Conservation (phyloP, 169 alveolate species). For the Blepharisma undulans region DNA sequence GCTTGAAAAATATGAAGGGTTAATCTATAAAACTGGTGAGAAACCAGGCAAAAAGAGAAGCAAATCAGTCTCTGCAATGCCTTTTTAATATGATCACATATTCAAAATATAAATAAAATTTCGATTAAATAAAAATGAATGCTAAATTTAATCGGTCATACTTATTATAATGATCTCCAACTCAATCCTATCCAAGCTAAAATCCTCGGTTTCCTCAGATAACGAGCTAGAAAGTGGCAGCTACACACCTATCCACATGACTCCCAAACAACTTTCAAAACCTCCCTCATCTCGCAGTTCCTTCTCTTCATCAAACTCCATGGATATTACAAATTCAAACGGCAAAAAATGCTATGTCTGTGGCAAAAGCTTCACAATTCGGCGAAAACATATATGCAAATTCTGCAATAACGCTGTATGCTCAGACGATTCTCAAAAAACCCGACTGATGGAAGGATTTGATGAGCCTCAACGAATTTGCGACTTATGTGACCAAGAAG, state of each 20-base stretch:
- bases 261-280: background rate
- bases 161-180: background rate
- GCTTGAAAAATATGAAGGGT: background rate
- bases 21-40: background rate
- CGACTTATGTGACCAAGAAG: constrained; percentile 29
- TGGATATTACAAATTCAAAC: background rate
- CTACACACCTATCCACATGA: background rate
- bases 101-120: background rate
- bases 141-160: background rate
- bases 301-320: background rate
- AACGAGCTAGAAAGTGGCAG: background rate
- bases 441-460: background rate
- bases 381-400: constrained; percentile 19
- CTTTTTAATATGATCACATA: background rate
- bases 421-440: constrained; percentile 18
- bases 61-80: background rate
- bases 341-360: constrained; percentile 25
- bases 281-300: background rate
- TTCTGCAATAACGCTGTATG: constrained; percentile 26
- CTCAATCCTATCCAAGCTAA: background rate
- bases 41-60: background rate
- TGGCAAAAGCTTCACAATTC: background rate
- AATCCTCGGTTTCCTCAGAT: background rate
- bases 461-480: background rate
- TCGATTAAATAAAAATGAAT: background rate